Conservation (phyloP, 1,284 basidiomycete genomes). For the Moniliophthora roreri region DNA sequence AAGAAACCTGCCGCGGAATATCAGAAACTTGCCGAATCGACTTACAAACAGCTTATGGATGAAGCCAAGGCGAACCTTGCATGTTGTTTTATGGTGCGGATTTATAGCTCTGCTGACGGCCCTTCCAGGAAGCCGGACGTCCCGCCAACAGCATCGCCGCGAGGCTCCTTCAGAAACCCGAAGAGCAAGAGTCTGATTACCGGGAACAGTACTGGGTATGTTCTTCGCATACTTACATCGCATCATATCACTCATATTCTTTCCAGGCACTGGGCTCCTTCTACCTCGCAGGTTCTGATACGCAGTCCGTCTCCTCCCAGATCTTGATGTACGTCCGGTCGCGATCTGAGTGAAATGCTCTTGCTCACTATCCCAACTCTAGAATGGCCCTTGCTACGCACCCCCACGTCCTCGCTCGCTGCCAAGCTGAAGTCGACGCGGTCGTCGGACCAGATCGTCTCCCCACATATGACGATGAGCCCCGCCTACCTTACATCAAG, state of each 20-base stretch:
- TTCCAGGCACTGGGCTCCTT: not conserved
- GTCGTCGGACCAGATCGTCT: not conserved
- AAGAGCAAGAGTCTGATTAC: not conserved
- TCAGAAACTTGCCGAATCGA: not conserved
- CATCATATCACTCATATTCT: no score
- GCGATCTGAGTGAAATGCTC: not conserved
- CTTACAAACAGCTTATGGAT: not conserved
- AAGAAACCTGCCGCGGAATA: not conserved
- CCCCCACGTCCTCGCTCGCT: not conserved
- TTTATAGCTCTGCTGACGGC: no score
- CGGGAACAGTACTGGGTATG: not conserved
- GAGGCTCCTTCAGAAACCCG: not conserved
- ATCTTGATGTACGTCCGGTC: not conserved
- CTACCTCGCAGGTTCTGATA: not conserved
- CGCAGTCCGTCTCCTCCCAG: not conserved
- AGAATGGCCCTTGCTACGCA: not conserved
- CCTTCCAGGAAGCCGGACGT: not conserved
- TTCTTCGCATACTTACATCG: no score
- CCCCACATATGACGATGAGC: not conserved
- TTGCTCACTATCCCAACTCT: not conserved
- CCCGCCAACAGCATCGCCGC: not conserved
- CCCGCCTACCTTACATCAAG: not conserved
- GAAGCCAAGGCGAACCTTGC: not conserved
- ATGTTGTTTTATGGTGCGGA: no score
- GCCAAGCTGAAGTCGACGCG: not conserved